A percentile compares a stretch with the other conserved stretches of the same genome.
Conservation (phyloP, 2,329 filamentous ascomycete genomes). For the Xylariaceae sp. region DNA sequence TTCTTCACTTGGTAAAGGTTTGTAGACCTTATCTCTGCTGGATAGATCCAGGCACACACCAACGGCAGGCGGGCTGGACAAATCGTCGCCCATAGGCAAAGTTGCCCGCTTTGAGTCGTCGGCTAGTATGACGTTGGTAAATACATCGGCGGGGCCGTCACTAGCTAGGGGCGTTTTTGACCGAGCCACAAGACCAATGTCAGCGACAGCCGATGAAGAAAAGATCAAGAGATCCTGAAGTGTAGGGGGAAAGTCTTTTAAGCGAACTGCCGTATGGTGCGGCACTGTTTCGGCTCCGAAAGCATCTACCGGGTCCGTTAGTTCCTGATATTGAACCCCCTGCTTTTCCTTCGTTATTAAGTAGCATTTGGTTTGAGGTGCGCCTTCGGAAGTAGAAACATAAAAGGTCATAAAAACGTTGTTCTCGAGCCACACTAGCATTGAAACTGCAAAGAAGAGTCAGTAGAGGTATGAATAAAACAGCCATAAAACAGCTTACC, state of each 20-base stretch:
- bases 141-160: constrained; percentile 60
- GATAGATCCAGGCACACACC: constrained; percentile 84
- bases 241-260: constrained; percentile 76
- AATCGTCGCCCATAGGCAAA: constrained; percentile 65
- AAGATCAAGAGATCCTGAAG: constrained; percentile 79
- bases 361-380: constrained; percentile 68
- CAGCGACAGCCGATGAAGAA: constrained; percentile 72
- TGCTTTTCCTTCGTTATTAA: constrained; percentile 66
- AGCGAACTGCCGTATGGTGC: constrained; percentile 71
- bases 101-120: constrained; percentile 73
- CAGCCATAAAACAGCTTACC: constrained; percentile 42
- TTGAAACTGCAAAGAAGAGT: constrained; percentile 54
- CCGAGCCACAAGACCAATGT: constrained; percentile 74
- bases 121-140: constrained; percentile 67
- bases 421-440: constrained; percentile 84
- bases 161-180: constrained; percentile 64
- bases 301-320: constrained; percentile 70
- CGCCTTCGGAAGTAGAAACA: constrained; percentile 56
- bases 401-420: constrained; percentile 78
- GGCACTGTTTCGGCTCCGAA: constrained; percentile 64
- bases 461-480: too few relatives aligned
- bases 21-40: constrained; percentile 69
- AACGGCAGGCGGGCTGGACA: constrained; percentile 71
- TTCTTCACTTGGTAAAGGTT: constrained; percentile 73
- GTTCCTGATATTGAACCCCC: constrained; percentile 57